Evolutionary conservation across 176 grass and related monocot genomes (phyloP).

Genomic region (Otatea glauca): DNA sequence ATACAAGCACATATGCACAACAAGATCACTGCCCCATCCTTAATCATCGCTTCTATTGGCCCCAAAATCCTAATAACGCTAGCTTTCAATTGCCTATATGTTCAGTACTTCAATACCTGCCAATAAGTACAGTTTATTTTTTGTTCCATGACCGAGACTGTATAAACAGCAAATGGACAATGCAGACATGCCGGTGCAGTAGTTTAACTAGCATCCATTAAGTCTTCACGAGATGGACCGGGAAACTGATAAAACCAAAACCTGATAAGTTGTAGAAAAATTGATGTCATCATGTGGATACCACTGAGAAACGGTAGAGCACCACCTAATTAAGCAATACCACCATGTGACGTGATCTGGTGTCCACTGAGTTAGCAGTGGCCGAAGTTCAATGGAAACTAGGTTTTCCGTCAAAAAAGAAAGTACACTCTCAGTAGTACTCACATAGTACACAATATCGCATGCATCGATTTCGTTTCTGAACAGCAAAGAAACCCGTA

Average conservation of each 20-base stretch:
- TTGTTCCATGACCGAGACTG: background rate
- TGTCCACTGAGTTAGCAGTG: no score
- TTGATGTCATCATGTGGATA: background rate
- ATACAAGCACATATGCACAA: background rate
- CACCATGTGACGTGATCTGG: background rate
- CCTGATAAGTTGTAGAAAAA: no score
- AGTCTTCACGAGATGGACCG: background rate
- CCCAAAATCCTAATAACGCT: background rate
- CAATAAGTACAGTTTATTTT: background rate
- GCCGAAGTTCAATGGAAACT: no score
- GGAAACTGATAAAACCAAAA: background rate
- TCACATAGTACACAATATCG: constrained; percentile 49
- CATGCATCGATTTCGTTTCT: constrained; percentile 42
- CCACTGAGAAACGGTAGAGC: background rate
- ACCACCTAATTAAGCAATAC: background rate
- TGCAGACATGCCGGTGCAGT: background rate
- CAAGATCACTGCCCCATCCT: background rate
- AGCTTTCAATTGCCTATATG: background rate
- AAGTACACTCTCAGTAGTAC: background rate
- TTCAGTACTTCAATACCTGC: background rate
- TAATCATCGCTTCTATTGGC: background rate
- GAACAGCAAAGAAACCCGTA: background rate
- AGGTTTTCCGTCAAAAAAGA: background rate
- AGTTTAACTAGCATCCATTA: background rate
- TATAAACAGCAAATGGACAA: background rate